These are phyloP conservation scores for Turritis glabra DNA, from an alignment of 345 rosid species.

Conservation along the genomic window DNA sequence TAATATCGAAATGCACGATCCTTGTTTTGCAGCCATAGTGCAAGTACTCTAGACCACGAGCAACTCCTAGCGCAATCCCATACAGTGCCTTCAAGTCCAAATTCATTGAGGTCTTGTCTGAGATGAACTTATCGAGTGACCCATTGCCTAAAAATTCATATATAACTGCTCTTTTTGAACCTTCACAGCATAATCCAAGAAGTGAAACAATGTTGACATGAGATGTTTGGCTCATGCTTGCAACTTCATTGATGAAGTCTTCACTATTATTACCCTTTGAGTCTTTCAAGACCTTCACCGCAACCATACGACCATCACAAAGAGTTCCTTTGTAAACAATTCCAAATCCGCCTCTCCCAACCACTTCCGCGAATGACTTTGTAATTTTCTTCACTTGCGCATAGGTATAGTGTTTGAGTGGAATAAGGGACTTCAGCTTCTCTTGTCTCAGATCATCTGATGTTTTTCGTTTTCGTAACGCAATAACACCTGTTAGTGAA, in stretches of 20 bases:
- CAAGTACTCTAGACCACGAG: slow-evolving; percentile 48
- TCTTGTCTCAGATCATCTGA: neutral
- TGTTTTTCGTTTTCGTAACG: neutral
- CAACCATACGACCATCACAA: slow-evolving; percentile 4
- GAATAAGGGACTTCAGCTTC: neutral
- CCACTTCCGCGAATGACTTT: neutral
- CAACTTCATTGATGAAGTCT: slow-evolving; percentile 51
- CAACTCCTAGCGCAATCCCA: slow-evolving; percentile 39
- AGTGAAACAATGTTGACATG: slow-evolving; percentile 46
- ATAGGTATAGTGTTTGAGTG: neutral
- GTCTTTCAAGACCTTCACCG: slow-evolving; percentile 26
- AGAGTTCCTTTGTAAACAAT: neutral
- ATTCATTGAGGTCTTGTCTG: neutral
- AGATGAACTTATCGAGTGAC: slow-evolving; percentile 36
- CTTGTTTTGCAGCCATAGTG: slow-evolving; percentile 49
- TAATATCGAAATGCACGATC: slow-evolving; percentile 51
- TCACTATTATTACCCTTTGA: slow-evolving; percentile 31
- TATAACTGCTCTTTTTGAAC: slow-evolving; percentile 34
- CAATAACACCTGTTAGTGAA: neutral
- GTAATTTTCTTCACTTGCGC: neutral
- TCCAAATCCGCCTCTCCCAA: slow-evolving; percentile 25
- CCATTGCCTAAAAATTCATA: slow-evolving; percentile 43
- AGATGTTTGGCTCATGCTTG: slow-evolving; percentile 43
- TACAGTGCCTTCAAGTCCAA: slow-evolving; percentile 17
- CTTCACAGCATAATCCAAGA: slow-evolving; percentile 44